Percentiles rank a stretch among this genome's conserved stretches.
Conservation (phyloP, 495 filamentous ascomycete species). For the Aspergillus carlsbadensis region DNA sequence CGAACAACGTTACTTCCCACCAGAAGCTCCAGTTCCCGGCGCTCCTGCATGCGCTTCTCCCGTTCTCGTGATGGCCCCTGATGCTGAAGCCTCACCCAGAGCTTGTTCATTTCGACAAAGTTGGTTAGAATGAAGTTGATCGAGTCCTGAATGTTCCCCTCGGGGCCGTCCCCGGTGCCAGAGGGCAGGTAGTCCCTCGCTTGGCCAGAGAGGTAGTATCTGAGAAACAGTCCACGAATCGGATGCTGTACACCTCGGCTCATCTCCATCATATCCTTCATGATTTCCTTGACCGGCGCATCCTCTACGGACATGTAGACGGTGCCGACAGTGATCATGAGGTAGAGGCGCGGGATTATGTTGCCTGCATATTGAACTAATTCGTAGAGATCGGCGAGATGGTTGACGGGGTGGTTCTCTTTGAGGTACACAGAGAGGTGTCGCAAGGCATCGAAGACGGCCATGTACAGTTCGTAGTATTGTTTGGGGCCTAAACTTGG, state of each 20-base stretch:
- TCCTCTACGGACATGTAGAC: conserved; percentile 99
- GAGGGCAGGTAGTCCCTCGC: conserved; percentile 83
- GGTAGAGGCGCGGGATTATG: conserved; percentile 91
- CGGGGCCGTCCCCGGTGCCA: conserved; percentile 81
- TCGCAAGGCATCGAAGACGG: conserved; percentile 95
- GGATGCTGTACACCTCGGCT: conserved; percentile 96
- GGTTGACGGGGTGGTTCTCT: conserved; percentile 96
- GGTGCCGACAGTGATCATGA: conserved; percentile 98
- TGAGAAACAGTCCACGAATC: conserved; percentile 87
- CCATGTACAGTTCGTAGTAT: conserved; percentile 99
- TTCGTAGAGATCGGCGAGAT: conserved; percentile 97
- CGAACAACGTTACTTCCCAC: conserved; percentile 95
- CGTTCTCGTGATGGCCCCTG: conserved; percentile 95
- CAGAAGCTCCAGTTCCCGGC: conserved; percentile 90
- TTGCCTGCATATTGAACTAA: conserved; percentile 99
- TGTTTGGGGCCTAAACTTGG: conserved; percentile 95
- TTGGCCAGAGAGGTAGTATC: conserved; percentile 94
- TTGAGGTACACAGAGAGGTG: conserved; percentile 95
- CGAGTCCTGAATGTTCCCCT: conserved; percentile 94
- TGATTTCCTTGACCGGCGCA: conserved; percentile 98
- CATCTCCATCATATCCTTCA: conserved; percentile 99
- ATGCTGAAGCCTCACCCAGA: conserved; percentile 96
- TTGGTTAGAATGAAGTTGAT: conserved; percentile 97
- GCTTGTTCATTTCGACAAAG: conserved; percentile 99
- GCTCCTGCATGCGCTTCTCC: conserved; percentile 87